Evolutionary conservation across 495 filamentous ascomycete genomes (phyloP), one percentile per base, ranked within the genome.

Genomic region (Chaetomium tenue): DNA sequence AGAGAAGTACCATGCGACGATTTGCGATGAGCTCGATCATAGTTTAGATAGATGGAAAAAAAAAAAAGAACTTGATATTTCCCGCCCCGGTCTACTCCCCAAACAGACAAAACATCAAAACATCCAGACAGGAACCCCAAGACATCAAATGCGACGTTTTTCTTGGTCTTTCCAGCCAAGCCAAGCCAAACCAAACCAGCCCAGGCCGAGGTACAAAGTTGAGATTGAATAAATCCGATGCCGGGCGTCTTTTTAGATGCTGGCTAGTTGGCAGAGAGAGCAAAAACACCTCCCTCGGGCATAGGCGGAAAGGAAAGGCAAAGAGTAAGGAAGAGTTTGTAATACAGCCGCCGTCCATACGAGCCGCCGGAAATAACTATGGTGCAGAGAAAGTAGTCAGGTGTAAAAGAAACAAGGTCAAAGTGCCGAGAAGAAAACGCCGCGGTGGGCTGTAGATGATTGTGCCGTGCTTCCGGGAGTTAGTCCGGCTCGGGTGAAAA

Each of bases 341-440:
- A 63, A 63, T 63, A 67, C 56, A 67, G 53, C 55, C 55, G 61
- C 66, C 62, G 58, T 37, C 50, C 28, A 59, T 46, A 63, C 58
- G 33, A 60, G 60, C 56, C 60, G 40, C 44, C 50, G 28, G 56
- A 53, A 44, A 30, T 22, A 63, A 66, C 57, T 65, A 68, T 68
- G 42, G 56, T 69, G 63, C 63, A 66, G 44, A 54, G 60, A 58
- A 69, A 46, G 20, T 26, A 47, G 26, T 15, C n/a, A 20, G 15
- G 20, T 2, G 28, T 30, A 50, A 53, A 39, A 20, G 40, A 20
- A 28, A 15, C 56, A 53, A 60, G 50, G 4, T 37, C 33, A 12
- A 30, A 5, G 1, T 23, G 26, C 18, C 15, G 51, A 66, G 50
- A 60, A 20, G 25, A 30, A 54, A 51, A 56, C 23, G 57, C 47